Evolutionary conservation across 257 asterid species (phyloP).

Genomic region (Nicotiana sylvestris): DNA sequence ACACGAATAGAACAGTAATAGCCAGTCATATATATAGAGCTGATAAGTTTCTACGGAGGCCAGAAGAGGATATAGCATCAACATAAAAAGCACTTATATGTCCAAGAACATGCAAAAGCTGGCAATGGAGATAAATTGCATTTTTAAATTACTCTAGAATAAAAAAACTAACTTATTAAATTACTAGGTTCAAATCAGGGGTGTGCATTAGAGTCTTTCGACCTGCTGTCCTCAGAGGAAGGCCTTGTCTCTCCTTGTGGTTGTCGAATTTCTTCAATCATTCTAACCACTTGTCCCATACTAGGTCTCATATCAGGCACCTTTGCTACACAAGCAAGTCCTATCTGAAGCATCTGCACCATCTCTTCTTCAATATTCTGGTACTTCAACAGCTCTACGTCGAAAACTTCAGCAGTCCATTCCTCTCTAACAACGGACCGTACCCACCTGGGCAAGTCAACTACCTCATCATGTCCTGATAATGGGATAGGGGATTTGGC

Average conservation of each 20-base stretch:
- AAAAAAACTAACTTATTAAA: background rate
- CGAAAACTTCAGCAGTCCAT: conserved; percentile 97
- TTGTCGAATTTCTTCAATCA: conserved; percentile 64
- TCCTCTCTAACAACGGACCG: conserved; percentile 91
- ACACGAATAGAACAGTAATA: no score
- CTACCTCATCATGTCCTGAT: conserved; percentile 56
- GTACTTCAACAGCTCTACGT: conserved; percentile 54
- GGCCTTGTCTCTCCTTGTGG: conserved; percentile 49
- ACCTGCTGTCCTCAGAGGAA: conserved; percentile 58
- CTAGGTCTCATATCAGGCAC: conserved; percentile 58
- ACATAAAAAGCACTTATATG: background rate
- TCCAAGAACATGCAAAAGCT: conserved; percentile 4
- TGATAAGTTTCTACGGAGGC: conserved; percentile 10
- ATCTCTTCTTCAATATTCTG: conserved; percentile 75
- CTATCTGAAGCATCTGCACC: conserved; percentile 96
- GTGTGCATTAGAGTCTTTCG: conserved; percentile 13
- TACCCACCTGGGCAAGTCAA: conserved; percentile 92
- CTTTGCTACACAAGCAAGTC: conserved; percentile 68
- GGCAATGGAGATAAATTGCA: conserved; percentile 16
- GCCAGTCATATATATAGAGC: background rate
- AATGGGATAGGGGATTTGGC: conserved; percentile 71
- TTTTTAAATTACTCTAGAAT: conserved; percentile 1
- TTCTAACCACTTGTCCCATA: conserved; percentile 64
- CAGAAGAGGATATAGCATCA: conserved; percentile 2
- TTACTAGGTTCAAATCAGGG: background rate